Evolutionary conservation across 805 yeast species (phyloP), one percentile per base, ranked within the genome.

Genomic region (Kazachstania taianensis): DNA sequence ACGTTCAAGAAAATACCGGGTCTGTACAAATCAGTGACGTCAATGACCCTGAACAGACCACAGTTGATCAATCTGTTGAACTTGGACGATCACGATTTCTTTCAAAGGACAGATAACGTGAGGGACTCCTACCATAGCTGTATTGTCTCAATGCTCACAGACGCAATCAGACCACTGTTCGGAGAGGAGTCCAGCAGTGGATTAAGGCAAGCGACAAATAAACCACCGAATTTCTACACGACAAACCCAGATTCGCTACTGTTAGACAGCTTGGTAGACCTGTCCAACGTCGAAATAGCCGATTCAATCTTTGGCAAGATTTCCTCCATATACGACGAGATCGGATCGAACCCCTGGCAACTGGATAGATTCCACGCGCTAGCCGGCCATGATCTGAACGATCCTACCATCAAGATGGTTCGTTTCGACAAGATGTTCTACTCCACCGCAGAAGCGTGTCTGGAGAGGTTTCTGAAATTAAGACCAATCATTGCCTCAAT

Each of bases 291-390:
- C 12, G 30, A 45, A 13, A 30, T 35, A 9, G 14, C 39, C n/a
- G 15, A 16, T 8, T 32, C 49, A n/a, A 36, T 46, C 6, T 45
- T 46, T 25, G 20, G 31, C 15, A 41, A 32, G n/a, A 46, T 46
- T 19, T 36, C 39, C 19, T 25, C 16, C 4, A 34, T 43, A 18
- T 41, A 43, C 22, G 39, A 40, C 16, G 46, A 40, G 19, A 29
- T 46, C 7, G 13, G 20, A 13, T 9, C 33, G 13, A 39, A 43
- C 34, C 43, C 48, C 20, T 43, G 48, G 49, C 34, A 34, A 37
- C 31, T 46, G 20, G 47, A 41, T 18, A 41, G 37, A 37, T 45
- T 45, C 24, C 27, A 40, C 18, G 8, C 25, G 4, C 26, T 39
- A 12, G 38, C 33, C 20, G 32, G 30, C 7, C 19, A 20, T 16